Evolutionary conservation across 2,329 filamentous ascomycete species (phyloP), one percentile per base, ranked within the genome.

Genomic region (Fusarium chlamydosporum): DNA sequence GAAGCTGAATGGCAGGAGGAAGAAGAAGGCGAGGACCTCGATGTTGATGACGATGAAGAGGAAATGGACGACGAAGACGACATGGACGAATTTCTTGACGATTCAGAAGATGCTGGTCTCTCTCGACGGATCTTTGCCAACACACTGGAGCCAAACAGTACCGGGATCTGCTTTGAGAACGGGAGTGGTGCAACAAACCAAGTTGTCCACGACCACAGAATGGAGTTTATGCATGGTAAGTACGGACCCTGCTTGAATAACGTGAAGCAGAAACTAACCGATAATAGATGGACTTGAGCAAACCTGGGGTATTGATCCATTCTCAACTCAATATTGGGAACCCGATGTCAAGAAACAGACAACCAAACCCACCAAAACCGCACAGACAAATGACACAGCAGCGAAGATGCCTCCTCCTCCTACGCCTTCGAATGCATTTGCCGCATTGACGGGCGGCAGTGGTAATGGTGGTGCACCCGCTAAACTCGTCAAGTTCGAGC

Each of bases 1-100:
- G 92, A 96, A 77, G 92, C 88, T 7, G 93, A 96, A 76, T 96
- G 92, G 92, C 91, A 94, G 75, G 92, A 94, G 74, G 92, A 93
- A 60, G 86, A 90, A 64, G 87, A 82, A 58, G 91, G 91, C 27
- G 91, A 92, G 42, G 89, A 91, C 50, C 85, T 92, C 15, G 86
- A 90, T 4, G 82, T 90, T 27, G 90, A 91, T 20, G 89, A 91
- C 10, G 85, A 86, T 29, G 87, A 86, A 81, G 94, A 86, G 82
- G 94, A 86, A n/a, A 68, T 83, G 0, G 91, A 92, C 59, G 91
- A 91, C 57, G 91, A 89, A n/a, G 91, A 92, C 16, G 94, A 96
- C 62, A 91, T 97, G 89, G 92, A 93, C 6, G 94, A 89, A 18
- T 97, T 97, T 75, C 83, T 97, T 3, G 94, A 97, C 71, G 93